Conservation (phyloP, 352 stramenopile genomes). For the Vaucheria bursata region DNA sequence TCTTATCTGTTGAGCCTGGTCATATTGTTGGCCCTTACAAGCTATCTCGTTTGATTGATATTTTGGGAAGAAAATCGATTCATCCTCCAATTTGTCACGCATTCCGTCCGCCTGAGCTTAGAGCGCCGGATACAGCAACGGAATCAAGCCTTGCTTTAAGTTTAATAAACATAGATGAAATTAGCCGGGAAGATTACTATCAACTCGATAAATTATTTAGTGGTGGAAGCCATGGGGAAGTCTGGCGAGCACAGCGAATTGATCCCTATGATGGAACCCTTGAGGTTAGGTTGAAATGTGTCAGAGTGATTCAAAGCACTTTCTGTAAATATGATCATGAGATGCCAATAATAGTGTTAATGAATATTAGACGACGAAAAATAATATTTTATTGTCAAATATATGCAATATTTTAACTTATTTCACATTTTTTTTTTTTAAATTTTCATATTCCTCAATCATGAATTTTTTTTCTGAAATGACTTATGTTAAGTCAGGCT, state of each 20-base stretch:
- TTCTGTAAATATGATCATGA: background rate
- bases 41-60: background rate
- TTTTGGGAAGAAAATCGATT: background rate
- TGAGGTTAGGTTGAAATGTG: background rate
- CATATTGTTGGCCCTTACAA: background rate
- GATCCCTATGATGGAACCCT: background rate
- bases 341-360: conserved; percentile 11
- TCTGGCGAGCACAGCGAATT: conserved; percentile 57
- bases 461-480: too few relatives aligned
- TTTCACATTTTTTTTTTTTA: too few relatives aligned
- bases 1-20: background rate
- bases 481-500: too few relatives aligned
- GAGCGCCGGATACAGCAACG: background rate
- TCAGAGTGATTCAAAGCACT: background rate
- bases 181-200: conserved; percentile 16
- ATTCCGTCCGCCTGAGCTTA: background rate
- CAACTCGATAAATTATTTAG: conserved; percentile 59
- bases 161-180: background rate
- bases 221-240: conserved; percentile 68
- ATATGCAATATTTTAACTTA: too few relatives aligned
- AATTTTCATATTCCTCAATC: too few relatives aligned
- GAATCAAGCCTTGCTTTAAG: background rate
- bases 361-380: background rate
- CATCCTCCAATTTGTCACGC: background rate
- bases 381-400: background rate